Evolutionary conservation across 768 basidiomycete species (phyloP).

Genomic region (Pholiota conissans): DNA sequence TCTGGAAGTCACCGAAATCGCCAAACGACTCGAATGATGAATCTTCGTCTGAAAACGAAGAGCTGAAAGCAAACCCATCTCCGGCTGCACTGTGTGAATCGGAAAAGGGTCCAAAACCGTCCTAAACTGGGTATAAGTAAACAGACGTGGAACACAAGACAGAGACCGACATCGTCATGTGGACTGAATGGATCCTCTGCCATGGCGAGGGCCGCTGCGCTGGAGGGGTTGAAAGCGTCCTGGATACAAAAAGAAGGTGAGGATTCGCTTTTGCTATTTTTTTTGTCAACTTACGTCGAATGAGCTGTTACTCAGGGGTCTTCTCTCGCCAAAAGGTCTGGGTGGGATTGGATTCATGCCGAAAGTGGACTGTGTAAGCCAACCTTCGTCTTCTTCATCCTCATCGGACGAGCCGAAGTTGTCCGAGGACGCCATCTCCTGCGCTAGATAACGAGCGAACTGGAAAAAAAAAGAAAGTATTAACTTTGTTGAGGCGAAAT

Average conservation of each 20-base stretch:
- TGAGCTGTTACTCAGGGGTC: slow-evolving; percentile 40
- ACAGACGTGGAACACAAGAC: not conserved
- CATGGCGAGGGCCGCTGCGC: slow-evolving; percentile 33
- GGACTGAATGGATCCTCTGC: slow-evolving; percentile 51
- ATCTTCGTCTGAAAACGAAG: slow-evolving; percentile 66
- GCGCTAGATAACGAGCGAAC: slow-evolving; percentile 81
- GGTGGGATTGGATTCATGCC: slow-evolving; percentile 51
- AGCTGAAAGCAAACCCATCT: slow-evolving; percentile 60
- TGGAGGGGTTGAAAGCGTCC: slow-evolving; percentile 53
- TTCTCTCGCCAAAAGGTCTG: slow-evolving; percentile 45
- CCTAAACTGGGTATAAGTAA: slow-evolving; percentile 31
- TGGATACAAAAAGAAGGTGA: slow-evolving; percentile 21
- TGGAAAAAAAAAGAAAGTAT: slow-evolving; percentile 24
- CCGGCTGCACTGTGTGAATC: slow-evolving; percentile 48
- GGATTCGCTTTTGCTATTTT: too few species aligned
- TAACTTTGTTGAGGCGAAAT: slow-evolving; percentile 2
- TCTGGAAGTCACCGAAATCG: slow-evolving; percentile 82
- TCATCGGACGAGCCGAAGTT: slow-evolving; percentile 63
- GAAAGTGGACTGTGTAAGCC: slow-evolving; percentile 80
- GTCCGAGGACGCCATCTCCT: slow-evolving; percentile 68
- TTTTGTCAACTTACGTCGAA: slow-evolving; percentile 50
- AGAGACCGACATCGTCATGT: slow-evolving; percentile 47
- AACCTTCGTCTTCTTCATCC: slow-evolving; percentile 79
- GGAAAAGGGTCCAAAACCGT: slow-evolving; percentile 81
- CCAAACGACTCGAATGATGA: slow-evolving; percentile 74